Base-by-base conservation (phyloP, 1,139 yeast species). In the Spathaspora sp. region DNA sequence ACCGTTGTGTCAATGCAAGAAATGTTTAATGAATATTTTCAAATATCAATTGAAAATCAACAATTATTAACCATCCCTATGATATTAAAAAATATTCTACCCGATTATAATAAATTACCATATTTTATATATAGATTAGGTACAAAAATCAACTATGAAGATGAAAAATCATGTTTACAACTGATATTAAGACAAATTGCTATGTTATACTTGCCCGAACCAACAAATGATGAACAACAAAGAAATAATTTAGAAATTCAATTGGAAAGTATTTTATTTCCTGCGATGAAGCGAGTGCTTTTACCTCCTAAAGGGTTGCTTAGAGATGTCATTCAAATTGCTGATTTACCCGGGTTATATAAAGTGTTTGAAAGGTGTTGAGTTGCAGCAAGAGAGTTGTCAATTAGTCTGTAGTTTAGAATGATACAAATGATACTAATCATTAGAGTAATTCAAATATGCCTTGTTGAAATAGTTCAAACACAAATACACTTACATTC, bases 301-400 rank as follows among this genome's bases (percentile, higher is more conserved):
- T 61, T 89, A 16, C 96, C 95, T 0, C 80, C 96, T 0, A 69
- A 68, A 17, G 59, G 58, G 4, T 56, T 90, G 27, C 54, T 65
- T 2, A 61, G 72, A 17, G 84, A 81, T 49, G 81, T 90, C 5
- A 78, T 88, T 2, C 96, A 93, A 61, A 81, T 95, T 38, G 98
- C 99, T 0, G 91, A 86, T 60, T 68, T 95, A 38, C 98, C 98
- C 0, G 96, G 96, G 0, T 68, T 95, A 46, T 95, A 95, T 65
- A 81, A 76, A 57, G 96, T 95, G 4, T 93, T 93, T 70, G 99
- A 93, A 67, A 74, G 99, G 59, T 93, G 99, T 60, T 90, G 18
- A n/a, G 7, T 37, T 37, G 39, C 39, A 37, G 25, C 26, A 17
- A 34, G n/a, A n/a, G n/a, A n/a, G n/a, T n/a, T n/a, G n/a, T n/a